Conservation (phyloP, 345 rosid genomes). For the Lumnitzera racemosa region DNA sequence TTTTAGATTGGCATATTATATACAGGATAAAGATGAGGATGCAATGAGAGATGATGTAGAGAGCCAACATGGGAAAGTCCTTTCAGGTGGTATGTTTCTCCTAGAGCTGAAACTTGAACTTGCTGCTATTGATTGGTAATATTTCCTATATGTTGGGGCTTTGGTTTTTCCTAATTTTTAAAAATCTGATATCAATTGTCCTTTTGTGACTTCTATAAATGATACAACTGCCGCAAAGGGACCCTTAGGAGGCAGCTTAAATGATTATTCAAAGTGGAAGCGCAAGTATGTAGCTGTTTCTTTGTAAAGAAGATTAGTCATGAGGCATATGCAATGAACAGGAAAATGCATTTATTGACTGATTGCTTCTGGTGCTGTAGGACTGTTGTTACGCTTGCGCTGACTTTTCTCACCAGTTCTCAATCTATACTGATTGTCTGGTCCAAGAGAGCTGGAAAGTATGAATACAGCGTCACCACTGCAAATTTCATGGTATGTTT, state of each 20-base stretch:
- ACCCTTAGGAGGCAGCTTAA: slow-evolving; percentile 24
- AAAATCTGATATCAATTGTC: neutral
- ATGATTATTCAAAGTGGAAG: slow-evolving; percentile 59
- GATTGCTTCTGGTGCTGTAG: slow-evolving; percentile 19
- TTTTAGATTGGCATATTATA: too few relatives aligned
- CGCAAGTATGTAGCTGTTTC: slow-evolving; percentile 43
- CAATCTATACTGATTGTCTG: slow-evolving; percentile 96
- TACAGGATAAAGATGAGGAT: slow-evolving; percentile 36
- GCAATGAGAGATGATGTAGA: slow-evolving; percentile 29
- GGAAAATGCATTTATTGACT: neutral
- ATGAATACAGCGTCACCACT: slow-evolving; percentile 93
- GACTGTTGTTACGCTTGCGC: slow-evolving; percentile 68
- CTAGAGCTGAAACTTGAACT: slow-evolving; percentile 4
- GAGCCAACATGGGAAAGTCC: slow-evolving; percentile 25
- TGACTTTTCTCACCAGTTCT: slow-evolving; percentile 87
- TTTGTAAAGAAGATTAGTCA: neutral
- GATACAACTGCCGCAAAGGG: slow-evolving; percentile 31
- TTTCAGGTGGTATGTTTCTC: slow-evolving; percentile 17
- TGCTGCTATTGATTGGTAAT: slow-evolving; percentile 4
- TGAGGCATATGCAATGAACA: too few relatives aligned
- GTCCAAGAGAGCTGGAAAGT: slow-evolving; percentile 98
- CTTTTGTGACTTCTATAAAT: neutral
- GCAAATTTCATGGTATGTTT: slow-evolving; percentile 72
- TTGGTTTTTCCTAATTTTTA: neutral
- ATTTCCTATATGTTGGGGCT: neutral